A percentile compares a stretch with the other conserved stretches of the same genome.
These are phyloP conservation scores for Metschnikowia gruessii DNA, from an alignment of 805 yeast species.

Conservation along the genomic window DNA sequence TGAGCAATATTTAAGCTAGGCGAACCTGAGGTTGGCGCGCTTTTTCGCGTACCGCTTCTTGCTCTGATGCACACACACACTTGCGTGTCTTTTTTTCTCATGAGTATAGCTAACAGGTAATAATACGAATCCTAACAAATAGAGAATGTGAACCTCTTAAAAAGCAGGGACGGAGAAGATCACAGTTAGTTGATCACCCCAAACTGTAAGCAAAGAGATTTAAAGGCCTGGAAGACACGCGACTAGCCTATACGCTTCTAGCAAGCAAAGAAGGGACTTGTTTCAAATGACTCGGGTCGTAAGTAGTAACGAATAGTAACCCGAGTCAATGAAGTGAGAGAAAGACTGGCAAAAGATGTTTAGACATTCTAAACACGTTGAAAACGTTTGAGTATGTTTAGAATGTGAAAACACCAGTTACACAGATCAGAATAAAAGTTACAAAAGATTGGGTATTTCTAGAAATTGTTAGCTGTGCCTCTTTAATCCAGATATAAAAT, in stretches of 20 bases:
- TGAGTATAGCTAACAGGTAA: too few relatives aligned
- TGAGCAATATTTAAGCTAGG: background rate
- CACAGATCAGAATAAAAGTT: slow-evolving; percentile 17
- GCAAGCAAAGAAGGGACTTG: too few relatives aligned
- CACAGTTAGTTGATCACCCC: too few relatives aligned
- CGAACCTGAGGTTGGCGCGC: slow-evolving; percentile 1
- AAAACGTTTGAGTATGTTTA: slow-evolving; percentile 56
- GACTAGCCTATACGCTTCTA: too few relatives aligned
- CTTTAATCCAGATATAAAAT: background rate
- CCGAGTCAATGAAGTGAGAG: background rate
- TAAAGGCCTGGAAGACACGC: too few relatives aligned
- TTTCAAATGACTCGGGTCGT: background rate
- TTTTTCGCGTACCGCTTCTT: background rate
- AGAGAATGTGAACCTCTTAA: too few relatives aligned
- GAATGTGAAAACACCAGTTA: slow-evolving; percentile 57
- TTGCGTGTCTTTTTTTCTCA: too few relatives aligned
- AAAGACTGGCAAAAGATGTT: slow-evolving; percentile 23
- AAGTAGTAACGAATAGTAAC: too few relatives aligned
- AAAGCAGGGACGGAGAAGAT: too few relatives aligned
- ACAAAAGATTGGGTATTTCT: background rate
- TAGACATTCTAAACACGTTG: slow-evolving; percentile 39
- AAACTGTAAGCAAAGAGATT: too few relatives aligned
- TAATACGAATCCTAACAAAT: too few relatives aligned
- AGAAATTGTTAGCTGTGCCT: slow-evolving; percentile 16
- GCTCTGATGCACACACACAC: too few relatives aligned